These are phyloP conservation scores for Alternaria alternata DNA, from an alignment of 2,329 filamentous ascomycete genomes.

Conservation along the genomic window DNA sequence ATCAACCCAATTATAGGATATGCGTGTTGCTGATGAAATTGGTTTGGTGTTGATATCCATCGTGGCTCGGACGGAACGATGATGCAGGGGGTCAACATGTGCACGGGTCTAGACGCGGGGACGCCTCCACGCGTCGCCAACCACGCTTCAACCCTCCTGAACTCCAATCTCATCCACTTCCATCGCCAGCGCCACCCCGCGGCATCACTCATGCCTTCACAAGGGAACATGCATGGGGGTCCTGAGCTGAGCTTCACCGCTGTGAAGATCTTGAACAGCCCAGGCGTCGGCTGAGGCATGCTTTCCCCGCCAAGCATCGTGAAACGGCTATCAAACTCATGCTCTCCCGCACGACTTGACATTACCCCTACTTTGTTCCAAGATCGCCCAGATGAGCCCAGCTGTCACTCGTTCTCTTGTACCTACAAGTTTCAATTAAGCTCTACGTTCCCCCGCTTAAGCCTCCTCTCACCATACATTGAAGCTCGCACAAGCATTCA, in stretches of 20 bases:
- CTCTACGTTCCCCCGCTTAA: slow-evolving; percentile 13
- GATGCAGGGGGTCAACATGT: neutral
- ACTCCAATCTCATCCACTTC: neutral
- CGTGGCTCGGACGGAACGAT: neutral
- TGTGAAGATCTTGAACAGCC: neutral
- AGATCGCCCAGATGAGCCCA: slow-evolving; percentile 18
- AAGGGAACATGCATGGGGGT: neutral
- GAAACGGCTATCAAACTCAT: slow-evolving; percentile 30
- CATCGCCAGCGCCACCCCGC: neutral
- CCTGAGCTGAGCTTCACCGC: neutral
- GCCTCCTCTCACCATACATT: slow-evolving; percentile 13
- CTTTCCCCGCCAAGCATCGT: slow-evolving; percentile 25
- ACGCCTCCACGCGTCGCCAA: neutral
- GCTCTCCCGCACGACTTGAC: slow-evolving; percentile 15
- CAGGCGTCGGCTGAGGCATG: slow-evolving; percentile 20
- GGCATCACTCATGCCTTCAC: neutral
- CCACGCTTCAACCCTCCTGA: neutral
- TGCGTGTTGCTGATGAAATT: neutral
- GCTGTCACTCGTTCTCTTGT: slow-evolving; percentile 9
- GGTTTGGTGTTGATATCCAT: neutral
- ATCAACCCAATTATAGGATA: neutral
- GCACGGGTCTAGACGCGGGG: neutral
- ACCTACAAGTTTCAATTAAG: slow-evolving; percentile 27
- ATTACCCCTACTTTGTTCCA: slow-evolving; percentile 16
- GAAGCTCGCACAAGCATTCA: slow-evolving; percentile 22